phyloP scores from a whole-genome alignment of 192 early-diverging fungal species.

The Phycomyces blakesleeanus region DNA sequence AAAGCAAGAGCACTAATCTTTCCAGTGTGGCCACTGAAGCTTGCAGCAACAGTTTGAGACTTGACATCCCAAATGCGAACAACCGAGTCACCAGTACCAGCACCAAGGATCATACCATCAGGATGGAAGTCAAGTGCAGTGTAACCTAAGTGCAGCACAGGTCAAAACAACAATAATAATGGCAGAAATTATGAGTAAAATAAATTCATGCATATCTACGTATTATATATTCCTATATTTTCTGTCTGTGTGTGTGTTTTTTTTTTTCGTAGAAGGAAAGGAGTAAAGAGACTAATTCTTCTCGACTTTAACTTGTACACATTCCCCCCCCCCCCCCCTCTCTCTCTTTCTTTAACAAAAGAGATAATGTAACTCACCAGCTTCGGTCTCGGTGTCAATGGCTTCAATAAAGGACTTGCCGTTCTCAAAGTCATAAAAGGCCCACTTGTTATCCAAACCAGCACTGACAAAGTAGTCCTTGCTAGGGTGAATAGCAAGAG shows the following conservation, averaged over 20 bases:
- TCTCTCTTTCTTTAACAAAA: no score
- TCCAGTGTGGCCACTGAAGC: conserved; percentile 60
- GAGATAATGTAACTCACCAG: conserved; percentile 35
- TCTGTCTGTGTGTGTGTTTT: no score
- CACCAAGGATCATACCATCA: conserved; percentile 84
- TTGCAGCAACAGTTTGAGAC: conserved; percentile 57
- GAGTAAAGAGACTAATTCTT: no score
- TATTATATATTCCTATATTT: no score
- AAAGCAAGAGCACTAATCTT: conserved; percentile 75
- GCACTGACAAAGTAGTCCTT: conserved; percentile 77
- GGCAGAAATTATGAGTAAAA: no score
- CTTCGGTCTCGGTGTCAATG: conserved; percentile 28
- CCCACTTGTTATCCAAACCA: conserved; percentile 74
- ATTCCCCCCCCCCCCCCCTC: no score
- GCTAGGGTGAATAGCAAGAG: conserved; percentile 77
- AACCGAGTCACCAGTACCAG: conserved; percentile 66
- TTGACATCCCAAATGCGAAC: conserved; percentile 87
- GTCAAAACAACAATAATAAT: no score
- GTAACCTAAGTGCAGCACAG: no score
- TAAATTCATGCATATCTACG: no score
- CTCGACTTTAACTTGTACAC: no score
- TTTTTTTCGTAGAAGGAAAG: no score
- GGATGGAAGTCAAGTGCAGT: conserved; percentile 79
- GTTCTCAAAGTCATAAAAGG: conserved; percentile 70
- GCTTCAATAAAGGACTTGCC: conserved; percentile 49